Evolutionary conservation across 202 grass and related monocot genomes (phyloP).

Genomic region (Eragrostis tef): DNA sequence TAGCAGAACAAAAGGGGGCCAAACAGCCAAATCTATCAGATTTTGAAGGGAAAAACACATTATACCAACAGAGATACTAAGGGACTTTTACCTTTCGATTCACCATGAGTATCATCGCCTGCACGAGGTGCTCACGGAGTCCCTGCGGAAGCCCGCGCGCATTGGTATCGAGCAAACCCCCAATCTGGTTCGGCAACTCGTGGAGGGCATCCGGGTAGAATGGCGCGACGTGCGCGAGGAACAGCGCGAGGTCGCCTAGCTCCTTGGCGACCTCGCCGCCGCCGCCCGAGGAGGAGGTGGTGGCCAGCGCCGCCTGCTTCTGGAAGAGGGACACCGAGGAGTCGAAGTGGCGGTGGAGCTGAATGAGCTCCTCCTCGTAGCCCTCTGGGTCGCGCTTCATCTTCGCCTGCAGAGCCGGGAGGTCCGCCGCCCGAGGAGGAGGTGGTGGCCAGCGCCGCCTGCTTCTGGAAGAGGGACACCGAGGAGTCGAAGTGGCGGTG

Average conservation of each 20-base stretch:
- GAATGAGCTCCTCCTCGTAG: slow-evolving; percentile 77
- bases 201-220: slow-evolving; percentile 81
- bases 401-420: slow-evolving; percentile 86
- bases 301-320: slow-evolving; percentile 64
- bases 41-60: background rate
- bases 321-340: slow-evolving; percentile 80
- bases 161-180: slow-evolving; percentile 63
- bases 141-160: slow-evolving; percentile 63
- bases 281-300: slow-evolving; percentile 35
- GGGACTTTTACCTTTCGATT: slow-evolving; percentile 67
- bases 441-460: slow-evolving; percentile 58
- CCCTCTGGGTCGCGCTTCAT: slow-evolving; percentile 91
- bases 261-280: slow-evolving; percentile 75
- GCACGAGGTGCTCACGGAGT: slow-evolving; percentile 68
- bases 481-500: slow-evolving; percentile 88
- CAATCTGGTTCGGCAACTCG: slow-evolving; percentile 63
- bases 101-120: slow-evolving; percentile 74
- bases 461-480: slow-evolving; percentile 71
- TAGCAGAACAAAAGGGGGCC: background rate
- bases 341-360: slow-evolving; percentile 80
- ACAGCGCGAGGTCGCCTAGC: slow-evolving; percentile 77
- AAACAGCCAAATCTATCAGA: background rate
- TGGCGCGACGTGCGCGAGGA: slow-evolving; percentile 79
- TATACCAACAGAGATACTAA: background rate
- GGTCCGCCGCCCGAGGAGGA: slow-evolving; percentile 39